Evolutionary conservation across 352 stramenopile genomes (phyloP), one percentile per base, ranked within the genome.

Genomic region (Blastocystis hominis): DNA sequence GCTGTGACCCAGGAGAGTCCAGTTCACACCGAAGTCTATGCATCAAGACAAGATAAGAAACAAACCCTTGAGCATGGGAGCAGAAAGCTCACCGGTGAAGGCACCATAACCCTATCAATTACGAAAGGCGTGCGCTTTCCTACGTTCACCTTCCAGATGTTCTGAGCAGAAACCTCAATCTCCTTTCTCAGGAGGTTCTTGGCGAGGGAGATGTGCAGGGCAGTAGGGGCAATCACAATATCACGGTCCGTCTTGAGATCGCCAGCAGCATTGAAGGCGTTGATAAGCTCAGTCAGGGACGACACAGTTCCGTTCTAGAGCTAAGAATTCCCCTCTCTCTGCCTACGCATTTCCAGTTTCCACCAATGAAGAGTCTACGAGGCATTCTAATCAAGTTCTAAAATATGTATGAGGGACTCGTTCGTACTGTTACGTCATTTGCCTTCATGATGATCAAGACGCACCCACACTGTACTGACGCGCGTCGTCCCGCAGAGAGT

Each of bases 21-120:
- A 93, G 46, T 90, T 88, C 20, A 94, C 75, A 10, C 90, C 90
- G 70, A 91, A 88, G 88, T 92, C 90, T 86, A 75, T 15, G 17
- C 47, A 42, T 55, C 50, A 53, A 68, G 88, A 36, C 63, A 7
- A 89, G 1, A 88, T 40, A 62, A 68, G 78, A 87, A 66, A 90
- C 87, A 89, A 24, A 86, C 76, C 76, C 75, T 93, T 88, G 3
- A 97, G 89, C 89, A 96, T 94, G 86, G 94, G 92, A 42, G 92
- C 93, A 68, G 91, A 91, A 42, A 95, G 92, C 90, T 97, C 94
- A 68, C 94, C 94, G 44, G 94, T 97, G 91, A 92, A 97, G 3
- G 94, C 94, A 36, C 94, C 94, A 30, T 87, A 89, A 34, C 91
- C 93, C 42, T 90, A 70, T 86, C 64, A 62, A 79, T 62, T 86